These are phyloP conservation scores for Pythium monospermum DNA, from an alignment of 352 stramenopile genomes.

Conservation along the genomic window DNA sequence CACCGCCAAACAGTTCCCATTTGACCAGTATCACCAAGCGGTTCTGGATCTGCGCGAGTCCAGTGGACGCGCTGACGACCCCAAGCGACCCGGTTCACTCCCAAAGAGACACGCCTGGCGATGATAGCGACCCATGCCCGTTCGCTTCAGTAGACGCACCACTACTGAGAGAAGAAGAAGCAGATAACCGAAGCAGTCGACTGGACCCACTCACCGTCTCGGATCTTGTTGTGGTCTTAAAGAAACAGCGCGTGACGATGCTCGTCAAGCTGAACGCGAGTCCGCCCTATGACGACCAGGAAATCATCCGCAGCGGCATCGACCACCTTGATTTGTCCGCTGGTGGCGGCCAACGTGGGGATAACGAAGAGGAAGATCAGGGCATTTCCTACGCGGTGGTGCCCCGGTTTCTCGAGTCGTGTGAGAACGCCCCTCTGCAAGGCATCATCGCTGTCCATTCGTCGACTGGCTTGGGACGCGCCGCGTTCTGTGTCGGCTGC, in stretches of 20 bases:
- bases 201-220: conserved; percentile 1
- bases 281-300: conserved; percentile 84
- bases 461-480: conserved; percentile 78
- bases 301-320: conserved; percentile 84
- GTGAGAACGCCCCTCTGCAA: conserved; percentile 54
- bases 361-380: conserved; percentile 9
- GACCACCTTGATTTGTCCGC: conserved; percentile 90
- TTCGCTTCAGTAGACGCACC: no score
- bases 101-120: no score
- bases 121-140: background rate
- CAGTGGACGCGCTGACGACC: conserved; percentile 1
- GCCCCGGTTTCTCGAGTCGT: conserved; percentile 78
- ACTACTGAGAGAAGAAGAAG: no score
- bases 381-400: conserved; percentile 62
- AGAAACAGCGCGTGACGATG: conserved; percentile 72
- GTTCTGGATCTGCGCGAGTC: conserved; percentile 20
- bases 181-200: no score
- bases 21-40: conserved; percentile 21
- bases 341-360: no score
- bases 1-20: no score
- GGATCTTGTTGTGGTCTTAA: conserved; percentile 17
- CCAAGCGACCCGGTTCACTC: background rate
- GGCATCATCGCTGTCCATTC: conserved; percentile 81
- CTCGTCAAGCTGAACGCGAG: conserved; percentile 92
- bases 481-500: conserved; percentile 94